Evolutionary conservation across 2,329 filamentous ascomycete species (phyloP), one percentile per base, ranked within the genome.

Genomic region (Ascocoryne sarcoides): DNA sequence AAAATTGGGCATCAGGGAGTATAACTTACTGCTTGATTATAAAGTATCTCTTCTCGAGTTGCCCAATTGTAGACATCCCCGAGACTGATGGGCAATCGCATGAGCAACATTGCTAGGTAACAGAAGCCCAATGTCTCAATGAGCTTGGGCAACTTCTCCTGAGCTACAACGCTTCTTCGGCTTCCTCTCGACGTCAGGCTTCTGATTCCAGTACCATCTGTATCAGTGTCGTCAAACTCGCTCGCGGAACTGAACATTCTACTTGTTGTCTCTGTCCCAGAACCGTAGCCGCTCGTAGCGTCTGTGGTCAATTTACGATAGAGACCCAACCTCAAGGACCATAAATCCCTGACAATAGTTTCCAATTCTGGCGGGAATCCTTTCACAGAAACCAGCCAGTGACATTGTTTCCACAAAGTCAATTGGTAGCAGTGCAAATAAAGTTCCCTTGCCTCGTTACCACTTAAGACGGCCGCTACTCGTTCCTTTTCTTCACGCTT

Each of bases 361-460:
- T 94, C 87, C 10, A 95, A 69, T 52, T 94, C 82, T 4, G 68
- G 61, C 1, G 82, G 79, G 35, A 92, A 71, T 0, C 74, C 73
- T 57, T 79, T 79, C 4, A 70, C 66, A 16, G 74, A 65, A 10
- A 94, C 67, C 20, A 96, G 67, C 70, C 82, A 89, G 55, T 75
- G 64, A 12, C 86, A 65, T 65, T 96, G 90, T 56, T 83, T 85
- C 59, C 88, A 79, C 19, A 98, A 66, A 35, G 96, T 73, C 21
- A 95, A 68, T 62, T 96, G 90, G 44, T 93, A 75, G 48, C 78
- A 82, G 58, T 94, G 83, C 26, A 96, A 68, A 59, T 85, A 95
- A 17, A 95, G 73, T 47, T 83, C 76, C 48, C 79, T 76, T 10
- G 83, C 90, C 39, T 76, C 71, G 34, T 75, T 68, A 31, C 89